phyloP scores from a whole-genome alignment of 805 yeast genomes.

The Jamesozyma rosinii region DNA sequence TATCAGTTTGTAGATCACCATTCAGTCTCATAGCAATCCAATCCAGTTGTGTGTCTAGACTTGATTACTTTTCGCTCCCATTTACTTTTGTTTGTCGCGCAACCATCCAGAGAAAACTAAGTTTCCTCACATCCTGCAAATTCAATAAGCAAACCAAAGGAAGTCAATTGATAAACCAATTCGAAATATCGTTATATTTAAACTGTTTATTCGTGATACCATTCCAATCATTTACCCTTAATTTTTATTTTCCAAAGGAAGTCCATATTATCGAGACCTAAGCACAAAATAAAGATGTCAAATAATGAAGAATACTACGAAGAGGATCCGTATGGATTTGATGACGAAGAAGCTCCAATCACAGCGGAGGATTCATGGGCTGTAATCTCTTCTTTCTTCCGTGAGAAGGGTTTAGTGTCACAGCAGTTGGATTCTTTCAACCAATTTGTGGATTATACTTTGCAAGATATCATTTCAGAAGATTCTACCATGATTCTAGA shows the following conservation, averaged over 20 bases:
- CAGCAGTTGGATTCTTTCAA: slow-evolving; percentile 97
- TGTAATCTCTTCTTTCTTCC: slow-evolving; percentile 90
- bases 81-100: neutral
- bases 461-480: slow-evolving; percentile 94
- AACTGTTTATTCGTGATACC: neutral
- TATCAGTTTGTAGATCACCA: neutral
- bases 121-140: neutral
- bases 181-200: neutral
- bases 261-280: neutral
- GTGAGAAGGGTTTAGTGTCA: slow-evolving; percentile 92
- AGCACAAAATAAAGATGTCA: slow-evolving; percentile 3
- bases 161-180: neutral
- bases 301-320: slow-evolving; percentile 28
- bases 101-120: neutral
- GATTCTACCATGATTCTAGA: slow-evolving; percentile 89
- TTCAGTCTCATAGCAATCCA: neutral
- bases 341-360: slow-evolving; percentile 60
- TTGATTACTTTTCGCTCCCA: neutral
- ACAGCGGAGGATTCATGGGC: slow-evolving; percentile 99
- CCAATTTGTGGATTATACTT: slow-evolving; percentile 92
- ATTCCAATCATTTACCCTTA: neutral
- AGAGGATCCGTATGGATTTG: slow-evolving; percentile 64
- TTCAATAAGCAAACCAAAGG: neutral
- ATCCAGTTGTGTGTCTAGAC: neutral
- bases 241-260: too few relatives aligned